Conservation (phyloP, 306 rosid genomes). For the Boehmeria nivea region DNA sequence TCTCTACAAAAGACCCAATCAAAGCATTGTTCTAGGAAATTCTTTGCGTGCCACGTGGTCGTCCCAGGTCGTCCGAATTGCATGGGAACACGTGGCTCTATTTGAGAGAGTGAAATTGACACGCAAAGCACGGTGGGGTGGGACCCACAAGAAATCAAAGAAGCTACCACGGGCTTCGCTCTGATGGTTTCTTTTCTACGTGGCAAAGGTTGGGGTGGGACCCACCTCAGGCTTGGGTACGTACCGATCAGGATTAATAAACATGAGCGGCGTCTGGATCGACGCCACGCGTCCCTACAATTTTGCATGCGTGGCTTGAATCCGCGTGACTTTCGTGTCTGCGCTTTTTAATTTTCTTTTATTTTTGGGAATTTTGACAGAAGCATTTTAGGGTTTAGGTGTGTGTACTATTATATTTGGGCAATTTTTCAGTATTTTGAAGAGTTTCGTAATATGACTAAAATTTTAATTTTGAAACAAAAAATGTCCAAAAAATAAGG, state of each 20-base stretch:
- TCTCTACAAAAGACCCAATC: no score
- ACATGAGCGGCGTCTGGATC: no score
- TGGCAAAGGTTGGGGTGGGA: background rate
- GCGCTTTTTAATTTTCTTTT: no score
- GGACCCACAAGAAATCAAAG: background rate
- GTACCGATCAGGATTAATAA: background rate
- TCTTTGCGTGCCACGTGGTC: conserved; percentile 7
- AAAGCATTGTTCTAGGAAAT: background rate
- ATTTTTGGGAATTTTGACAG: no score
- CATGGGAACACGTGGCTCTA: background rate
- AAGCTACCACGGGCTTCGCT: background rate
- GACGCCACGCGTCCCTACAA: background rate
- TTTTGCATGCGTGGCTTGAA: background rate
- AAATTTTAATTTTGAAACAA: no score
- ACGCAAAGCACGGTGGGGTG: background rate
- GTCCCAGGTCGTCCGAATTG: no score
- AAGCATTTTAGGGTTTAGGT: no score
- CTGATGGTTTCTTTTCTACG: no score
- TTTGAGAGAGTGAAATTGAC: background rate
- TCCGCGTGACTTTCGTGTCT: conserved; percentile 2
- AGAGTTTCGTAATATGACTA: no score
- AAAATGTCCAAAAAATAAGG: no score
- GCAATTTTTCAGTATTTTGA: no score
- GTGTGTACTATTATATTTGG: no score
- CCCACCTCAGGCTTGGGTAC: background rate